These are phyloP conservation scores for Aspergillus sp. DNA, from an alignment of 2,329 filamentous ascomycete genomes.

Conservation along the genomic window DNA sequence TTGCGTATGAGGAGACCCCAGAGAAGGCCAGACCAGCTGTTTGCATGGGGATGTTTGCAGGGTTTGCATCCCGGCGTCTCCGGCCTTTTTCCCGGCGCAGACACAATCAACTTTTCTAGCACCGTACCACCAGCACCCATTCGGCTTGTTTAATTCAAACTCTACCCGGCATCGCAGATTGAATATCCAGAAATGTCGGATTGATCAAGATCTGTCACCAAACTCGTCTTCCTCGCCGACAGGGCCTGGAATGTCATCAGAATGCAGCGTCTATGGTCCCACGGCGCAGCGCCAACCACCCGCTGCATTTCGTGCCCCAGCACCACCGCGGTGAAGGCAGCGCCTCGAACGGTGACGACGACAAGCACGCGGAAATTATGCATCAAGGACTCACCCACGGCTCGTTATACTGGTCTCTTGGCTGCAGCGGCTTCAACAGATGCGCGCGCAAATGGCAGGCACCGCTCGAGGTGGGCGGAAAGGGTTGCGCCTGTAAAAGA, in stretches of 20 bases:
- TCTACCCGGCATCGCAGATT: conserved; percentile 11
- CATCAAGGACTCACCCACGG: conserved; percentile 43
- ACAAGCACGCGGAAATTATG: conserved; percentile 40
- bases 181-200: conserved; percentile 17
- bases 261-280: conserved; percentile 48
- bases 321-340: conserved; percentile 34
- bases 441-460: conserved; percentile 39
- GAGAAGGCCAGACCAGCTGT: conserved; percentile 1
- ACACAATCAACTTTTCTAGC: conserved; percentile 2
- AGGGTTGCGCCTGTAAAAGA: conserved; percentile 45
- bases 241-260: conserved; percentile 32
- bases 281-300: conserved; percentile 40
- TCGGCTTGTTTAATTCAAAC: conserved; percentile 3
- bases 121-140: not conserved
- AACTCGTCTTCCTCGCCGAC: not conserved
- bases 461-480: conserved; percentile 41
- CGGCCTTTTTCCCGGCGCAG: conserved; percentile 17
- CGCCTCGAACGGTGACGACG: conserved; percentile 35
- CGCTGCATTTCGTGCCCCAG: conserved; percentile 44
- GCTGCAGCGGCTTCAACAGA: conserved; percentile 43
- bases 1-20: not conserved
- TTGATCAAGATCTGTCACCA: not conserved
- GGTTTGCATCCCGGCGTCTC: conserved; percentile 33
- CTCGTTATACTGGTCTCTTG: conserved; percentile 47
- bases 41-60: conserved; percentile 33